Evolutionary conservation across 345 rosid genomes (phyloP).

Genomic region (Camelina neglecta): DNA sequence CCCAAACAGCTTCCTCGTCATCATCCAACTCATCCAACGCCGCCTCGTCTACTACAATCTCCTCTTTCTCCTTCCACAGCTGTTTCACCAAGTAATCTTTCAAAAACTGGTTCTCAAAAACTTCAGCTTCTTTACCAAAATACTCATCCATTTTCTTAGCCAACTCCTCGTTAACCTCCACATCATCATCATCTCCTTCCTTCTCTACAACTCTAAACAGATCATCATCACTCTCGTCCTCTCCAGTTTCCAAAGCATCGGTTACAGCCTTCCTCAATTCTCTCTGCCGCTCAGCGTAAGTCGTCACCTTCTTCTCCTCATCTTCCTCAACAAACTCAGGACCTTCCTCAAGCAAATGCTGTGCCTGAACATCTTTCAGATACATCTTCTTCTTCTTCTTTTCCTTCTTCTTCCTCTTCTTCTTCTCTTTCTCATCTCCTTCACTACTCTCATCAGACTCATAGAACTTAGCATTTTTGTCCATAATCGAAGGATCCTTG

Average conservation of each 20-base stretch:
- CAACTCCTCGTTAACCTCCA: slow-evolving; percentile 44
- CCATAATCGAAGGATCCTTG: slow-evolving; percentile 56
- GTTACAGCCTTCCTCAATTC: slow-evolving; percentile 59
- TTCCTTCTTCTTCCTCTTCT: slow-evolving; percentile 43
- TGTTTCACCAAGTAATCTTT: slow-evolving; percentile 67
- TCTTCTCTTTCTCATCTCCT: not conserved
- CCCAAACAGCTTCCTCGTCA: slow-evolving; percentile 65
- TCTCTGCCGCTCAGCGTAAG: slow-evolving; percentile 64
- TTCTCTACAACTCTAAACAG: slow-evolving; percentile 52
- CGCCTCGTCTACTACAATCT: slow-evolving; percentile 41
- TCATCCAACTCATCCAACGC: slow-evolving; percentile 54
- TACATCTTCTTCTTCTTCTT: slow-evolving; percentile 51
- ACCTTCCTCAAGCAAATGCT: slow-evolving; percentile 65
- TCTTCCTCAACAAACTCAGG: slow-evolving; percentile 57
- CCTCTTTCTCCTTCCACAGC: slow-evolving; percentile 75
- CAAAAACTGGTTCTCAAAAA: slow-evolving; percentile 66
- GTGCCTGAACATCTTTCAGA: slow-evolving; percentile 74
- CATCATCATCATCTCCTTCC: slow-evolving; percentile 44
- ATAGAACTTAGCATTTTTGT: slow-evolving; percentile 53
- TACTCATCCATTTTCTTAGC: slow-evolving; percentile 63
- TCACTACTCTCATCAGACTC: slow-evolving; percentile 52
- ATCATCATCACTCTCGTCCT: slow-evolving; percentile 49
- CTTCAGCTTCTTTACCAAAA: slow-evolving; percentile 55
- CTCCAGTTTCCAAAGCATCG: slow-evolving; percentile 51
- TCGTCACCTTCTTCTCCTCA: slow-evolving; percentile 45